Conservation (phyloP, 139 green algal species). For the Closterium sp. region DNA sequence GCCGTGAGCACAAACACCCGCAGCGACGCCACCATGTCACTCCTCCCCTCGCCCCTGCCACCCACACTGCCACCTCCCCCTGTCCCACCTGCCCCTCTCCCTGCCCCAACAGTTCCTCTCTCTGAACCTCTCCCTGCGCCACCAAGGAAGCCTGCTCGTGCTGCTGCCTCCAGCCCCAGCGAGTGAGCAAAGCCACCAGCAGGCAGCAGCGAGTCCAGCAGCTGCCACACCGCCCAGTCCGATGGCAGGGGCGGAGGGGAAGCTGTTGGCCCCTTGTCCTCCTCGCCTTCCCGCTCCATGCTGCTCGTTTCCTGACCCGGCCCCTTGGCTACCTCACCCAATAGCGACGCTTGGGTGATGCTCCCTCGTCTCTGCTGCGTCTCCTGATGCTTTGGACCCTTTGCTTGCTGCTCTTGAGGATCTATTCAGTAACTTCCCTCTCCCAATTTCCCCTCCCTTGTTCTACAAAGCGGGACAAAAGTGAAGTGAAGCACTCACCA, state of each 20-base stretch:
- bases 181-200: conserved; percentile 43
- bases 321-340: neutral
- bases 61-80: neutral
- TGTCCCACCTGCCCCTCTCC: neutral
- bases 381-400: no score
- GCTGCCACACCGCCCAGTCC: conserved; percentile 47
- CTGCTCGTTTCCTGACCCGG: neutral
- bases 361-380: no score
- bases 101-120: neutral
- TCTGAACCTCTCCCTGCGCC: neutral
- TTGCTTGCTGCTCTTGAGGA: no score
- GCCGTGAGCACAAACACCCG: neutral
- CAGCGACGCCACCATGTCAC: neutral
- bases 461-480: no score
- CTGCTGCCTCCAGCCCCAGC: conserved; percentile 27
- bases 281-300: neutral
- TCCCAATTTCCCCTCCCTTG: no score
- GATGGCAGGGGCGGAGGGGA: neutral
- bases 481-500: no score
- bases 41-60: neutral
- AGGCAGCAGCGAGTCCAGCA: conserved; percentile 49
- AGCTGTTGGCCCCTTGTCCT: neutral
- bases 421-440: no score
- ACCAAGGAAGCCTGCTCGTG: conserved; percentile 4
- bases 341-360: no score